A percentile compares a stretch with the other conserved stretches of the same genome.
phyloP scores from a whole-genome alignment of 2,329 filamentous ascomycete genomes.

The Trichoderma sp. region DNA sequence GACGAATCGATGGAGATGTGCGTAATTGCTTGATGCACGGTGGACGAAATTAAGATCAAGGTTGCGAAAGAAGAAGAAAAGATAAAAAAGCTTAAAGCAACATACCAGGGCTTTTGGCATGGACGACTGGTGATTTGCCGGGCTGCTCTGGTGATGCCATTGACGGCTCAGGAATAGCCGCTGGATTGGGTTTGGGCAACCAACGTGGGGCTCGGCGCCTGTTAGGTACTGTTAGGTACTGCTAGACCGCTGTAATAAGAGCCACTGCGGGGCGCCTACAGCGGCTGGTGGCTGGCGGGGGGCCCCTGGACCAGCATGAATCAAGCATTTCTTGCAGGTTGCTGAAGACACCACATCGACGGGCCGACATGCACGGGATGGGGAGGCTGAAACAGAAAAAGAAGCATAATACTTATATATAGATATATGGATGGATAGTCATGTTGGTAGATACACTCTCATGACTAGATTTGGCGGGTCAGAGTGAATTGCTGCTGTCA shows the following conservation, averaged over 20 bases:
- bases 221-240: not conserved
- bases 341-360: not conserved
- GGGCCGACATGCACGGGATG: not conserved
- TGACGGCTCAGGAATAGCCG: slow-evolving; percentile 3
- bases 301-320: not conserved
- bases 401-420: not conserved
- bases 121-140: slow-evolving; percentile 1
- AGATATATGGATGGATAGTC: not conserved
- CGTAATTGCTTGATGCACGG: not conserved
- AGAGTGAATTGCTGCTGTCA: not conserved
- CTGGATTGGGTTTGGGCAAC: slow-evolving; percentile 7
- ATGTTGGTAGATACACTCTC: not conserved
- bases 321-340: not conserved
- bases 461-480: not conserved
- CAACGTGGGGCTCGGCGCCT: slow-evolving; percentile 4
- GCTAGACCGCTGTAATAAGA: not conserved
- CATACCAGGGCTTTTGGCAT: not conserved
- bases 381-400: not conserved
- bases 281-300: not conserved
- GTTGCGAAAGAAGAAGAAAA: not conserved
- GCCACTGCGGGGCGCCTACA: not conserved
- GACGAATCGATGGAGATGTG: not conserved
- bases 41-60: not conserved
- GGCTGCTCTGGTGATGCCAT: slow-evolving; percentile 13
- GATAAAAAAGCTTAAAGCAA: not conserved